These are phyloP conservation scores for Phytophthora sp. DNA, from an alignment of 352 stramenopile genomes.

Conservation along the genomic window DNA sequence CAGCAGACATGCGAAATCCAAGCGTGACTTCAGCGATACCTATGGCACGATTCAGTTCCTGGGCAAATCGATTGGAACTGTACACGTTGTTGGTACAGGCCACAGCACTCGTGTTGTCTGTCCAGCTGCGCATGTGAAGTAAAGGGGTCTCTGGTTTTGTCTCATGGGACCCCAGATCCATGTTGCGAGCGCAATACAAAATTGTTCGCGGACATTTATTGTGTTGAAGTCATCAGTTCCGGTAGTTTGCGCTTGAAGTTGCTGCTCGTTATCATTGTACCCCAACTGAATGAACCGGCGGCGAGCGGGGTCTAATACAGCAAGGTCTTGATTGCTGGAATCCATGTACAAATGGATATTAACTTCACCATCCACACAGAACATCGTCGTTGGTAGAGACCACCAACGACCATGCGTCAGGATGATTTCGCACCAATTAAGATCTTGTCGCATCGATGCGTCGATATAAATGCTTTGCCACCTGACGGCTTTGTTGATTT, in stretches of 20 bases:
- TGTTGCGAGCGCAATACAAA: conserved; percentile 8
- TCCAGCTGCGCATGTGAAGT: neutral
- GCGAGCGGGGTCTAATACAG: neutral
- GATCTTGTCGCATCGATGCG: neutral
- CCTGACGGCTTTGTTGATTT: neutral
- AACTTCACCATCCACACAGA: neutral
- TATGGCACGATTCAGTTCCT: conserved; percentile 3
- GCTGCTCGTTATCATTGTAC: neutral
- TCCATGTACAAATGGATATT: conserved; percentile 4
- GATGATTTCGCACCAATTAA: neutral
- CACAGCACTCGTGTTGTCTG: neutral
- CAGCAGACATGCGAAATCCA: conserved; percentile 5
- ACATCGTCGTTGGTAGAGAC: neutral
- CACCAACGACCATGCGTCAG: neutral
- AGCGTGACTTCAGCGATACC: conserved; percentile 9
- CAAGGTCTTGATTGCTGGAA: neutral
- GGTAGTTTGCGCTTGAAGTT: neutral
- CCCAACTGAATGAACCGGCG: neutral
- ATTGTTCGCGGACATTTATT: conserved; percentile 11
- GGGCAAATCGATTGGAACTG: neutral
- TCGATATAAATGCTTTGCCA: neutral
- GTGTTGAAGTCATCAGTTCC: conserved; percentile 10
- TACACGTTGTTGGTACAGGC: conserved; percentile 9
- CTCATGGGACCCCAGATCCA: neutral
- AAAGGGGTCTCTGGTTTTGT: neutral